Base-by-base conservation (phyloP, 2,329 filamentous ascomycete genomes). In the Cytospora chrysosperma region DNA sequence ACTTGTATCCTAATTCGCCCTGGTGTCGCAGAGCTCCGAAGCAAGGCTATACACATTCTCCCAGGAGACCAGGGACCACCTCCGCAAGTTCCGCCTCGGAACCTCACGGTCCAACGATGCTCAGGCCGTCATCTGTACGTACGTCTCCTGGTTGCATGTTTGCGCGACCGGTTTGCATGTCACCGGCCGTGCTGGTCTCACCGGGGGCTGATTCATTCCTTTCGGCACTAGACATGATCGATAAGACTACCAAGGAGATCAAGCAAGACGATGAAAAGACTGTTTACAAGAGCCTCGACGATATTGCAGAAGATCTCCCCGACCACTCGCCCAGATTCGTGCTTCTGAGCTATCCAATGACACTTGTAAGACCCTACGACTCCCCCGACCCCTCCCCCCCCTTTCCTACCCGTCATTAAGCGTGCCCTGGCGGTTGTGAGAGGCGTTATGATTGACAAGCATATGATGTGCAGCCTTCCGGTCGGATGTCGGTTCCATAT, bases 81-180 rank as follows among this genome's bases (percentile, higher is more conserved):
- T 99, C 69, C 90, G 92, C 76, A 98, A 97, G 78, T 99, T 99
- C 80, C 91, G 95, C 57, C 84, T 99, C 30, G 87, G 89, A 28
- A 98, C 95, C 2, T 97, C 93, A 37, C 84, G 95, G 68, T 88
- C 92, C 59, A 94, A 89, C 74, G 88, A 89, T 54, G 90, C 93
- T 0, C 92, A 97, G 80, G 95, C 93, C 66, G 88, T 96, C 67
- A 96, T 99, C 70, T 98, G 95, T 98, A 90, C 78, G 88, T 83
- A 75, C 70, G 75, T 79, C 72, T 74, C 67, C 58, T 49, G 19
- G 24, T n/a, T 52, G 51, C 50, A 50, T 59, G 49, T 56, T 54
- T 50, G 26, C 51, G 37, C 30, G 40, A 37, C 24, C 12, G 15
- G 19, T 19, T 70, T 97, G 93, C 97, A 90, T 78, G 88, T 83